These are phyloP conservation scores for Coemansia guatemalensis DNA, from an alignment of 192 early-diverging fungal genomes.

Conservation along the genomic window DNA sequence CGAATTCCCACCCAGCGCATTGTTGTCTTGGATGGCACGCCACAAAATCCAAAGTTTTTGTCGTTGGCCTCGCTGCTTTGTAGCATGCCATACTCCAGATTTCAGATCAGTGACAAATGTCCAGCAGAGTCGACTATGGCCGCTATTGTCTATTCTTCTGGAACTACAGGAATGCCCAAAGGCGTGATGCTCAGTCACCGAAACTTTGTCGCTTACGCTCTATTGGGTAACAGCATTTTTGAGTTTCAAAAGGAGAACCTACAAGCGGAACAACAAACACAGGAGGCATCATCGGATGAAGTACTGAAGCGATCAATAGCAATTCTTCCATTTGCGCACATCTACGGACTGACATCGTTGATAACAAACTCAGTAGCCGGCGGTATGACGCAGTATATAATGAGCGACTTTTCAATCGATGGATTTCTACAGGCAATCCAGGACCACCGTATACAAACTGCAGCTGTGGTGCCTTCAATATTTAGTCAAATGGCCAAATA, in stretches of 20 bases:
- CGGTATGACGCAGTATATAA: constrained; percentile 60
- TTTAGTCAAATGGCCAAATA: constrained; percentile 64
- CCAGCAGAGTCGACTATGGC: constrained; percentile 17
- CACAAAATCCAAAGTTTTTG: constrained; percentile 56
- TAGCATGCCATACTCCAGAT: constrained; percentile 8
- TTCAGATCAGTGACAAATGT: constrained; percentile 23
- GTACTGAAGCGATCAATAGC: constrained; percentile 18
- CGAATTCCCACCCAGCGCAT: constrained; percentile 11
- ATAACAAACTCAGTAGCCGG: constrained; percentile 21
- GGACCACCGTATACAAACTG: constrained; percentile 62
- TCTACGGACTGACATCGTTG: constrained; percentile 56
- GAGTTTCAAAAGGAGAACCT: constrained; percentile 27
- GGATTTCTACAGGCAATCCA: constrained; percentile 61
- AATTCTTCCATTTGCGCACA: constrained; percentile 66
- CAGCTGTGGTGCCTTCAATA: constrained; percentile 60
- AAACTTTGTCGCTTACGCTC: constrained; percentile 71
- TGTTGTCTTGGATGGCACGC: constrained; percentile 54
- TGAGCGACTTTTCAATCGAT: constrained; percentile 68
- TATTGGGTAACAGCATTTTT: constrained; percentile 43
- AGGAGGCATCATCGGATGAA: neutral
- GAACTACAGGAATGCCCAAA: constrained; percentile 64
- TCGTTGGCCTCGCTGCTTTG: constrained; percentile 12
- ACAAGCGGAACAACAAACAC: constrained; percentile 5
- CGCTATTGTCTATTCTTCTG: constrained; percentile 34
- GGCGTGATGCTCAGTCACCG: constrained; percentile 78